Evolutionary conservation across 192 early-diverging fungal genomes (phyloP), one percentile per base, ranked within the genome.

Genomic region (Paraglomus occultum): DNA sequence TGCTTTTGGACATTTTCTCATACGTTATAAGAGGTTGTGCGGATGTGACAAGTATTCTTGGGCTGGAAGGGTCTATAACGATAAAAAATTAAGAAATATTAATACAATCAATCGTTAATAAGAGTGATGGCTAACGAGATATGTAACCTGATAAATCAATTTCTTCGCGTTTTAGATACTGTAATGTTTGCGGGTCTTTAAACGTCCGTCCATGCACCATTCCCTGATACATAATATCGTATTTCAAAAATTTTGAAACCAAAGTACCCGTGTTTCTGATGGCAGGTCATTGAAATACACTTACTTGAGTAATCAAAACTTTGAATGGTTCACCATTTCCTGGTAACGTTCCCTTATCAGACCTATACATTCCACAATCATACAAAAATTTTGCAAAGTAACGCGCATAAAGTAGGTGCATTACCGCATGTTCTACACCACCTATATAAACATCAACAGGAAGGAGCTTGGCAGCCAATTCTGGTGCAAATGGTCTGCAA

Each of bases 1-100:
- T 98, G 49, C 92, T 94, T 76, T 96, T 98, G 68, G 91, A 93
- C 96, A 98, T 98, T 71, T 98, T 98, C 73, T 98, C 96, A 71
- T 83, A 93, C 38, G 88, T 81, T 22, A 85, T 73, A 6, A 74
- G 84, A 9, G 59, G 18, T 52, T 84, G 57, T 58, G 89, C 89
- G 6, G 89, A 91, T 6, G 75, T 73, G n/a, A 74, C 80, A 15
- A 93, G 82, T 22, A 82, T 79, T 31, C 31, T 31, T 1, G 89
- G 88, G 3, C 77, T 69, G 8, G 38, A 51, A 42, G 76, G 64
- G 64, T 82, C 77, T 71, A 31, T 31, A 65, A 50, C 8, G 47
- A 38, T 1, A 53, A 58, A 5, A 23, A 11, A 42, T 45, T 8
- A 77, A 46, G 46, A 71, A 20, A 48, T 23, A 18, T 68, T n/a